Percentiles rank a stretch among this genome's conserved stretches.
These are phyloP conservation scores for Plenodomus biglobosus DNA, from an alignment of 2,329 filamentous ascomycete genomes.

Conservation along the genomic window DNA sequence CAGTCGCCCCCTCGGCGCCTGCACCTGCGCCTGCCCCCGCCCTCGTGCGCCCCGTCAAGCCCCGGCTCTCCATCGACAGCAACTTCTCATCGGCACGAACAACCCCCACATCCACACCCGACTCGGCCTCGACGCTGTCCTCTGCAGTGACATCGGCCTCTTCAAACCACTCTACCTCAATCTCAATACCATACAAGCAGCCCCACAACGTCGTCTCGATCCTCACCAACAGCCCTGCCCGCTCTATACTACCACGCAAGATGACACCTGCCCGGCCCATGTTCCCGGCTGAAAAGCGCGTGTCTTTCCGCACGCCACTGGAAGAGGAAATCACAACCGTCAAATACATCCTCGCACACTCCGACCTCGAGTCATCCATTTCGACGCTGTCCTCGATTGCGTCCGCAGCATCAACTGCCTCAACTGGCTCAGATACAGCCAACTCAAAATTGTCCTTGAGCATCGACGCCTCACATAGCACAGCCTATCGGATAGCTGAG, in stretches of 20 bases:
- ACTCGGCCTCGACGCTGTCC: slow-evolving; percentile 43
- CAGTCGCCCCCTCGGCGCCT: slow-evolving; percentile 2
- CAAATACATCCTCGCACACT: slow-evolving; percentile 58
- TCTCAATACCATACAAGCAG: slow-evolving; percentile 50
- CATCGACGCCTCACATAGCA: slow-evolving; percentile 16
- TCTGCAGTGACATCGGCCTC: slow-evolving; percentile 46
- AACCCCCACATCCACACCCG: slow-evolving; percentile 39
- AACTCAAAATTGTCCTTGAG: slow-evolving; percentile 13
- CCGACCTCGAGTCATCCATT: slow-evolving; percentile 54
- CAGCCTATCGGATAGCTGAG: background rate
- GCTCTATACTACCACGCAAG: slow-evolving; percentile 40
- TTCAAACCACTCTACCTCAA: slow-evolving; percentile 38
- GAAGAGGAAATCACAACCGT: slow-evolving; percentile 62
- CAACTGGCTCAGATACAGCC: slow-evolving; percentile 13
- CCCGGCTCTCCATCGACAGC: slow-evolving; percentile 40
- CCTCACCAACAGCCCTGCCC: slow-evolving; percentile 49
- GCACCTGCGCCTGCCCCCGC: slow-evolving; percentile 15
- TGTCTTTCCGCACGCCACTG: slow-evolving; percentile 58
- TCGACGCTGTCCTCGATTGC: slow-evolving; percentile 35
- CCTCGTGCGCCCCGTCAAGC: slow-evolving; percentile 29
- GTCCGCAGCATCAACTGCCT: slow-evolving; percentile 13
- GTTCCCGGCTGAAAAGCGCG: slow-evolving; percentile 60
- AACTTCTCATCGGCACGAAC: slow-evolving; percentile 22
- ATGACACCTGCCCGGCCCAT: slow-evolving; percentile 48
- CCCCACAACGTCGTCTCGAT: slow-evolving; percentile 51